Conservation (phyloP, 176 grass and related monocot genomes). For the Pharus latifolius region DNA sequence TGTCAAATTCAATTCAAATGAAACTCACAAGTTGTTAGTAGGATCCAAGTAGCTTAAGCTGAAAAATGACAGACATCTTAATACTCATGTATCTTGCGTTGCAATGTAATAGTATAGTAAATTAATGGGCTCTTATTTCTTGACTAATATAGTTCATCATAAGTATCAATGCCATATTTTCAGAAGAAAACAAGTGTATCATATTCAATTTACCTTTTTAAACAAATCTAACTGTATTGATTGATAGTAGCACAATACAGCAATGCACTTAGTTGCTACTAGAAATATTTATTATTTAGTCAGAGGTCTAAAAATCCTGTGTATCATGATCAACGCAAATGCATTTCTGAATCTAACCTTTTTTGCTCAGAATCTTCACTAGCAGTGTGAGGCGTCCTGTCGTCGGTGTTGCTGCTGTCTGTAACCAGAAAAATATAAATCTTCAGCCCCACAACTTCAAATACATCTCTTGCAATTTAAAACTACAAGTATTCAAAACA, state of each 20-base stretch:
- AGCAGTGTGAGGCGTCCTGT: constrained; percentile 27
- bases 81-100: too few species aligned
- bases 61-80: too few species aligned
- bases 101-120: not conserved
- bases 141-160: not conserved
- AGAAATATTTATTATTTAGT: too few species aligned
- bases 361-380: constrained; percentile 45
- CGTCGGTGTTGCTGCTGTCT: constrained; percentile 26
- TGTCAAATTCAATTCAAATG: not conserved
- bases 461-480: not conserved
- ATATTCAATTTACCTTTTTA: not conserved
- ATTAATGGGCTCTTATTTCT: not conserved
- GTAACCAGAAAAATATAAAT: not conserved
- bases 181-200: not conserved
- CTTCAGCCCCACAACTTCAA: not conserved
- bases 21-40: not conserved
- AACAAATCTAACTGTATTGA: not conserved
- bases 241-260: not conserved
- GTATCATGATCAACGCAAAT: not conserved
- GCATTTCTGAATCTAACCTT: constrained; percentile 24
- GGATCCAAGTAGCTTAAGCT: not conserved
- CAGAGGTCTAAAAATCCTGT: too few species aligned
- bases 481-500: not conserved
- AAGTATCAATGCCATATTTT: not conserved
- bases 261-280: not conserved